These are phyloP conservation scores for Pythium utonaiense DNA, from an alignment of 352 stramenopile genomes.

Conservation along the genomic window DNA sequence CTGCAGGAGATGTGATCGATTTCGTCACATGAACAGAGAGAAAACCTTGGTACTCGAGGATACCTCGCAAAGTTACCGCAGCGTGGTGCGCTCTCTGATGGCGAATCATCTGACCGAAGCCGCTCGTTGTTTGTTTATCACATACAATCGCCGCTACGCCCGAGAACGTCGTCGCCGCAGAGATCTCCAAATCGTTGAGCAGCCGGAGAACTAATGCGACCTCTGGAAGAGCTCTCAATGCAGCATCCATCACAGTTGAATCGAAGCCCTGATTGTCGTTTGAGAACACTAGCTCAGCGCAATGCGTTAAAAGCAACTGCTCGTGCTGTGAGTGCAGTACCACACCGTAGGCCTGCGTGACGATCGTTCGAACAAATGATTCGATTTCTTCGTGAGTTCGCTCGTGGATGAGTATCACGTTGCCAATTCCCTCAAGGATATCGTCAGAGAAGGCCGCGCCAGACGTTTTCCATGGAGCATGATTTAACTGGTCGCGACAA, in stretches of 20 bases:
- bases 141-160: background rate
- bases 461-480: background rate
- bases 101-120: background rate
- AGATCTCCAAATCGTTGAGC: background rate
- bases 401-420: background rate
- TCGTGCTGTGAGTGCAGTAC: background rate
- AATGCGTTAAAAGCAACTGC: background rate
- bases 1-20: background rate
- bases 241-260: constrained; percentile 9
- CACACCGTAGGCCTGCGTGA: background rate
- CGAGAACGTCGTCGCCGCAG: background rate
- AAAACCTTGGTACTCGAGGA: constrained; percentile 15
- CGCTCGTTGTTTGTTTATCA: background rate
- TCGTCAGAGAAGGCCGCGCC: constrained; percentile 3
- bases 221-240: constrained; percentile 4
- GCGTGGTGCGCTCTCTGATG: background rate
- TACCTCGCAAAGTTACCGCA: background rate
- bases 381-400: background rate
- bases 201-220: constrained; percentile 2
- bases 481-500: background rate
- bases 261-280: background rate
- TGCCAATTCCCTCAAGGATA: background rate
- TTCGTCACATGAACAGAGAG: background rate
- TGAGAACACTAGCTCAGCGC: constrained; percentile 12
- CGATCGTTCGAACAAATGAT: background rate